Percentiles rank a stretch among this genome's conserved stretches.
These are phyloP conservation scores for Lactarius sanguifluus DNA, from an alignment of 768 basidiomycete genomes.

Conservation along the genomic window DNA sequence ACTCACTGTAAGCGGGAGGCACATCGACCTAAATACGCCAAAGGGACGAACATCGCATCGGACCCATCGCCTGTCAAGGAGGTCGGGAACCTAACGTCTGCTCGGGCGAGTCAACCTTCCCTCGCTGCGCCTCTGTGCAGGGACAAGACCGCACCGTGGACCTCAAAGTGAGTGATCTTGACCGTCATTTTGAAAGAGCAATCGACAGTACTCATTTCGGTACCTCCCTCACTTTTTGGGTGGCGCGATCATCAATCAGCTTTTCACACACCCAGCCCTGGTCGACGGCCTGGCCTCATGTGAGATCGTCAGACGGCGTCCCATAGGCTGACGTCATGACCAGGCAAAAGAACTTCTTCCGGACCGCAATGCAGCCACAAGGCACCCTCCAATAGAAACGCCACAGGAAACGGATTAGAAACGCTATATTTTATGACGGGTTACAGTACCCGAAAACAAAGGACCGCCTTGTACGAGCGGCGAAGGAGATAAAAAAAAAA, in stretches of 20 bases:
- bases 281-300: neutral
- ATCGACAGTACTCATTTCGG: neutral
- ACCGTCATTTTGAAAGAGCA: slow-evolving; percentile 31
- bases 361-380: neutral
- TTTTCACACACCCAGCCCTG: neutral
- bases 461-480: neutral
- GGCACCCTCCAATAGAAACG: neutral
- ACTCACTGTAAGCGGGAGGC: neutral
- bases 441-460: neutral
- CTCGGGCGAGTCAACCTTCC: slow-evolving; percentile 7
- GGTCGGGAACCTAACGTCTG: slow-evolving; percentile 92
- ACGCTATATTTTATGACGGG: neutral
- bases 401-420: neutral
- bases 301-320: neutral
- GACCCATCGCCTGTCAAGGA: slow-evolving; percentile 89
- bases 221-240: neutral
- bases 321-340: neutral
- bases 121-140: neutral
- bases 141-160: slow-evolving; percentile 46
- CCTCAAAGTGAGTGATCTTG: slow-evolving; percentile 57
- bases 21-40: neutral
- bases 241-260: neutral
- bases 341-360: neutral
- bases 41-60: slow-evolving; percentile 74
- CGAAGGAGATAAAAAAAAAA: neutral